phyloP scores from a whole-genome alignment of 2,329 filamentous ascomycete species.

The Magnaporthales sp. region DNA sequence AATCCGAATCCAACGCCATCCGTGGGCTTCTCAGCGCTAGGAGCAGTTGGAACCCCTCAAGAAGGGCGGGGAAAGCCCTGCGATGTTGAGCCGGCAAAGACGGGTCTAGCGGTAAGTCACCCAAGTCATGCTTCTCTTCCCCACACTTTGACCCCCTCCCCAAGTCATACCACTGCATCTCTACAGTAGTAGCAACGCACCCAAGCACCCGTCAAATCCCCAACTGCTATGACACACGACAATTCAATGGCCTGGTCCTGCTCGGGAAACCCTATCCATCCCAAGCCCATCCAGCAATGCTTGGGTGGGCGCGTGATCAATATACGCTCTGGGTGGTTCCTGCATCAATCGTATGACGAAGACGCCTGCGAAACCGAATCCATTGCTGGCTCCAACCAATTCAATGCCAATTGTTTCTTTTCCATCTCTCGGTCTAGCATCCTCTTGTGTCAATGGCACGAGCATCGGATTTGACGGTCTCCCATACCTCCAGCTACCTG shows the following conservation, averaged over 20 bases:
- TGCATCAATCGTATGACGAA: constrained; percentile 7
- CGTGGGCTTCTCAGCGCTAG: background rate
- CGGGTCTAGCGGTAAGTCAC: background rate
- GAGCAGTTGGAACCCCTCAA: background rate
- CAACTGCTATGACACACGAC: background rate
- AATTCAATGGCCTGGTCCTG: background rate
- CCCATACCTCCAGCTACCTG: background rate
- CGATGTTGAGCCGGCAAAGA: constrained; percentile 3
- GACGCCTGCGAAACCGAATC: background rate
- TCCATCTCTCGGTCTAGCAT: background rate
- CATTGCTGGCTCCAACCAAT: background rate
- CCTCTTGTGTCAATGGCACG: background rate
- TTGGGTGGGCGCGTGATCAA: constrained; percentile 5
- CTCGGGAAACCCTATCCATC: background rate
- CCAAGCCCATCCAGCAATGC: background rate
- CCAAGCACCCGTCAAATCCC: background rate
- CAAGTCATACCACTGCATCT: background rate
- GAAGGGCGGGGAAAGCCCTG: constrained; percentile 4
- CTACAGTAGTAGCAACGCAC: background rate
- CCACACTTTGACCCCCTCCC: background rate
- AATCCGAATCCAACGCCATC: constrained; percentile 10
- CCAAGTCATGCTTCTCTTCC: background rate
- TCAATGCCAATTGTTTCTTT: background rate
- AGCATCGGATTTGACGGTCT: background rate
- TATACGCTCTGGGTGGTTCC: constrained; percentile 5